Base-by-base conservation (phyloP, 257 asterid genomes). In the Marsdenia floribunda region DNA sequence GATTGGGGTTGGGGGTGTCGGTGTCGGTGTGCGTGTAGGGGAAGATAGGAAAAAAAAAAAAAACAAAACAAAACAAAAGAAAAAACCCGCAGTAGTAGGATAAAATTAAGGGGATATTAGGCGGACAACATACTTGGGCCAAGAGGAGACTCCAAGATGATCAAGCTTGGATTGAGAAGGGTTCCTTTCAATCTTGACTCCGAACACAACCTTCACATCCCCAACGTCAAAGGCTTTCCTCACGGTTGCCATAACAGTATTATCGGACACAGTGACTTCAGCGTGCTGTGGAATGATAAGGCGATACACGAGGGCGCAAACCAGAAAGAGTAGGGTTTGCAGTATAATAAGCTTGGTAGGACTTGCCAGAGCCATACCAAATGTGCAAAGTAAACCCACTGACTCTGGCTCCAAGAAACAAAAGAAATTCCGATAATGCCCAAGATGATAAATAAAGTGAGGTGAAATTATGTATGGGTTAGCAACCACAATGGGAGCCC, bases 111-210 rank as follows among this genome's bases (percentile, higher is more conserved):
- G 22, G 19, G 33, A 0, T 29, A 29, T 13, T 5, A 38, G 16
- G 15, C 26, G 35, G 5, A 68, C 49, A 24, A 67, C 75, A 49
- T 73, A 78, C 82, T 71, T 79, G 70, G 82, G 82, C 82, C 82
- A 78, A 53, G 78, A 68, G 66, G 82, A 52, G 72, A 78, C 57
- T 58, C 78, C 76, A 18, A 79, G 82, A 21, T 58, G 40, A 21
- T 68, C 60, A 52, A 79, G 82, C 79, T 73, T 79, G 42, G 72
- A 68, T n/a, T 79, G 72, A 37, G 79, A 64, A 47, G 82, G 78
- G 52, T 68, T 79, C 50, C 59, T 79, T 50, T 79, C 59, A 54
- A 79, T 79, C 82, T 58, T 74, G 11, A 79, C 82, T 50, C 82
- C 75, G 57, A 46, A 49, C 5, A 79, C 60, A 57, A 57, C 82